Conservation (phyloP, 2,329 filamentous ascomycete species). For the Sphaerulina vaccinii region DNA sequence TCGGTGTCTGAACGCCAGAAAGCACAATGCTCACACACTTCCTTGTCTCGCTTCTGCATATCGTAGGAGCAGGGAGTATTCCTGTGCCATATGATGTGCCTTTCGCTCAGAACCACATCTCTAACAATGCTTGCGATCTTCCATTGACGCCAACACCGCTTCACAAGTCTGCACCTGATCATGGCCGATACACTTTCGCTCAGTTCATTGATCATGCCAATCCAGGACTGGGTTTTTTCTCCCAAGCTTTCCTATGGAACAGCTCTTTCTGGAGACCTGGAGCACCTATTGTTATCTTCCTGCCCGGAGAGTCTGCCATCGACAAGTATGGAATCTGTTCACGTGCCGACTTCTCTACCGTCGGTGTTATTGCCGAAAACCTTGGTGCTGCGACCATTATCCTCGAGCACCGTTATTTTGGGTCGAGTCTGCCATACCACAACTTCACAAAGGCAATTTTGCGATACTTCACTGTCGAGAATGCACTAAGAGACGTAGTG, state of each 20-base stretch:
- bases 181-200: not conserved
- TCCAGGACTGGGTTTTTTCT: not conserved
- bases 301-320: not conserved
- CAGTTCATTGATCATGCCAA: not conserved
- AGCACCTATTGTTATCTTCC: not conserved
- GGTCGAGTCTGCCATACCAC: slow-evolving; percentile 54
- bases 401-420: slow-evolving; percentile 60
- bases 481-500: slow-evolving; percentile 55
- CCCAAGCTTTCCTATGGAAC: not conserved
- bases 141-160: not conserved
- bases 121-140: not conserved
- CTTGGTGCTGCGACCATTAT: slow-evolving; percentile 55
- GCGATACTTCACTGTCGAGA: slow-evolving; percentile 53
- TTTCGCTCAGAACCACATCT: not conserved
- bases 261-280: not conserved
- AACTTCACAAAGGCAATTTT: slow-evolving; percentile 54
- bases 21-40: not conserved
- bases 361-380: slow-evolving; percentile 51
- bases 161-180: not conserved
- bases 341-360: slow-evolving; percentile 1
- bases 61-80: not conserved
- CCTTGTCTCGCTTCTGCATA: not conserved
- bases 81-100: not conserved
- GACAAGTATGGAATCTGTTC: not conserved
- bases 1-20: too few species aligned